These are phyloP conservation scores for Penicillium sp. DNA, from an alignment of 2,329 filamentous ascomycete species.

Conservation along the genomic window DNA sequence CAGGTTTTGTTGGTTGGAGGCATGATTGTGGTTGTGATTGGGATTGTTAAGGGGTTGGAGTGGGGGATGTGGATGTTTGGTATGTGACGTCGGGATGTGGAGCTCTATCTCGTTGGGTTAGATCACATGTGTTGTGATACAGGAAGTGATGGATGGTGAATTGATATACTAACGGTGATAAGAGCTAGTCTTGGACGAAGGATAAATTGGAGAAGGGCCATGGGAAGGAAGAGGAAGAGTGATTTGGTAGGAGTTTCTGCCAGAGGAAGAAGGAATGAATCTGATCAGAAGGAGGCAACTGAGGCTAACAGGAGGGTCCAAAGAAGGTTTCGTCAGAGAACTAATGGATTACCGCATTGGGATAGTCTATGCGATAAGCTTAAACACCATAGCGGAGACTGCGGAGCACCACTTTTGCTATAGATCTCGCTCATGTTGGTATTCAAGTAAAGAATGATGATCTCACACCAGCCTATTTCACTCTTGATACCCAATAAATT, in stretches of 20 bases:
- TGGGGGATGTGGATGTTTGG: neutral
- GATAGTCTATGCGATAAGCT: constrained; percentile 11
- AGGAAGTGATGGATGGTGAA: neutral
- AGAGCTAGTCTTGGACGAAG: neutral
- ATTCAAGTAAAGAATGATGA: no score
- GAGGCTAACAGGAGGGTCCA: neutral
- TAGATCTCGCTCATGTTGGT: no score
- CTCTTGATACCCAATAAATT: no score
- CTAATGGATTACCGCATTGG: constrained; percentile 4
- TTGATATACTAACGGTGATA: constrained; percentile 1
- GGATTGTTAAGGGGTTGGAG: neutral
- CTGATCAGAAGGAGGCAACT: neutral
- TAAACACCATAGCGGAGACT: constrained; percentile 1
- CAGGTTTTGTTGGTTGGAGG: constrained; percentile 12
- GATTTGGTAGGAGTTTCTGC: neutral
- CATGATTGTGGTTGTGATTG: constrained; percentile 5
- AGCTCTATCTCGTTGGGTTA: neutral
- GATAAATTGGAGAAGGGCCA: neutral
- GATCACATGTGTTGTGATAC: neutral
- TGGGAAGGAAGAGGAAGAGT: neutral
- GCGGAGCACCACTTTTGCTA: no score
- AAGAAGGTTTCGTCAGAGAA: neutral
- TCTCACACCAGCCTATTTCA: no score
- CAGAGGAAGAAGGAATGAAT: no score
- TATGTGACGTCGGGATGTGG: neutral